Evolutionary conservation across 1,284 basidiomycete genomes (phyloP).

Genomic region (Cutaneotrichosporon sp.): DNA sequence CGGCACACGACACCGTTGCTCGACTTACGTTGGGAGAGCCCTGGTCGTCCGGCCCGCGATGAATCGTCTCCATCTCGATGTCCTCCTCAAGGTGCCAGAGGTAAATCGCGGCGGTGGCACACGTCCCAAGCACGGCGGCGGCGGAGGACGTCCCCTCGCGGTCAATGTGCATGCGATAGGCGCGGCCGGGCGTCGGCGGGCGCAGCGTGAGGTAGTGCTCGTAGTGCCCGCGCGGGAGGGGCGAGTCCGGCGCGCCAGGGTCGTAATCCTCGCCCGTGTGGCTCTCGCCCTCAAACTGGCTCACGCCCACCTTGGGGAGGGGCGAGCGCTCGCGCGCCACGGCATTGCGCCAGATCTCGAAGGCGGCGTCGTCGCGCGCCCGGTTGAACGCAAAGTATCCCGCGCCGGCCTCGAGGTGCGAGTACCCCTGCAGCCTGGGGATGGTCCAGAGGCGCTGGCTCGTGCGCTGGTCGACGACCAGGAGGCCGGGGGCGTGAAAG

Average conservation of each 20-base stretch:
- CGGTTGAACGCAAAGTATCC: slow-evolving; percentile 40
- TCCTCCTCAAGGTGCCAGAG: slow-evolving; percentile 45
- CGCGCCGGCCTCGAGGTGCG: slow-evolving; percentile 46
- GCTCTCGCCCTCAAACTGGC: slow-evolving; percentile 21
- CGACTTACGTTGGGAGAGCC: slow-evolving; percentile 28
- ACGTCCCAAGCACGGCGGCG: slow-evolving; percentile 35
- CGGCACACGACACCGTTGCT: background rate
- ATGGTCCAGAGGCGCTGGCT: slow-evolving; percentile 35
- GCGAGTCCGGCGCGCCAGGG: slow-evolving; percentile 6
- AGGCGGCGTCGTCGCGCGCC: slow-evolving; percentile 14
- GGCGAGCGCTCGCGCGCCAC: slow-evolving; percentile 25
- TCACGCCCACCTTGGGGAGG: slow-evolving; percentile 12
- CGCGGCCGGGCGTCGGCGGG: slow-evolving; percentile 35
- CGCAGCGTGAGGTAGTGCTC: slow-evolving; percentile 36
- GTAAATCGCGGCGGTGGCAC: slow-evolving; percentile 34
- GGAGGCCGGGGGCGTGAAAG: slow-evolving; percentile 7
- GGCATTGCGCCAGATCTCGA: slow-evolving; percentile 37
- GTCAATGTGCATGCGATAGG: slow-evolving; percentile 44
- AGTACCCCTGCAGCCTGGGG: slow-evolving; percentile 19
- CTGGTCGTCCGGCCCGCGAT: slow-evolving; percentile 19
- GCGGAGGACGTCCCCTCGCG: slow-evolving; percentile 22
- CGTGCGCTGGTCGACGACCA: slow-evolving; percentile 13
- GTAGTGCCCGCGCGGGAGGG: slow-evolving; percentile 41
- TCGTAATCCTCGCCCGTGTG: slow-evolving; percentile 16
- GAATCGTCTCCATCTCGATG: slow-evolving; percentile 29